A percentile compares a stretch with the other conserved stretches of the same genome.
Conservation (phyloP, 164 flowering plant species). For the Pachysandra terminalis region DNA sequence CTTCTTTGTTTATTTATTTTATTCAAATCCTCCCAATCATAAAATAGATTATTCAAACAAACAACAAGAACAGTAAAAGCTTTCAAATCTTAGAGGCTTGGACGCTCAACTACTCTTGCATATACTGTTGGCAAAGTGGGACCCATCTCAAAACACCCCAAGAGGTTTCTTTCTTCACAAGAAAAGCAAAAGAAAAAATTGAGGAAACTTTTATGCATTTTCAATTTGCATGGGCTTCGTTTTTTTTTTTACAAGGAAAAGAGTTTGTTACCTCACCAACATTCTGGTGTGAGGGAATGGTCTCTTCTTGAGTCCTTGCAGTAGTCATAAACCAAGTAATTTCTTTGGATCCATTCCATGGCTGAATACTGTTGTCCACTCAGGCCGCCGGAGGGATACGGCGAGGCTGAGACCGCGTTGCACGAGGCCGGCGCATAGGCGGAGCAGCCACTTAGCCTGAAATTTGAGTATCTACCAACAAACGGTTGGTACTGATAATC, state of each 20-base stretch:
- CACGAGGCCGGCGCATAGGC: constrained; percentile 65
- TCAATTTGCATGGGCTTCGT: too few species aligned
- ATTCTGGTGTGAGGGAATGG: constrained; percentile 85
- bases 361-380: constrained; percentile 46
- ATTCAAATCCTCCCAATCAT: not conserved
- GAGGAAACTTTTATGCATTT: not conserved
- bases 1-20: not conserved
- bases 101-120: constrained; percentile 37
- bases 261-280: constrained; percentile 36
- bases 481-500: constrained; percentile 69
- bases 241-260: too few species aligned
- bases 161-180: not conserved
- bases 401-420: constrained; percentile 71
- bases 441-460: constrained; percentile 78
- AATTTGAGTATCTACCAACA: constrained; percentile 59
- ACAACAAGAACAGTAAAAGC: constrained; percentile 4
- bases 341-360: constrained; percentile 72
- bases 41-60: not conserved
- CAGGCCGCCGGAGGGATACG: constrained; percentile 59
- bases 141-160: constrained; percentile 44
- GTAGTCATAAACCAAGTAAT: constrained; percentile 74
- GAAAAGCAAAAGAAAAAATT: not conserved
- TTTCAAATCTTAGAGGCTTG: constrained; percentile 25
- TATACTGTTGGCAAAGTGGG: constrained; percentile 21
- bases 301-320: constrained; percentile 78